Conservation (phyloP, 116 monocot genomes). For the Posidonia oceanica region DNA sequence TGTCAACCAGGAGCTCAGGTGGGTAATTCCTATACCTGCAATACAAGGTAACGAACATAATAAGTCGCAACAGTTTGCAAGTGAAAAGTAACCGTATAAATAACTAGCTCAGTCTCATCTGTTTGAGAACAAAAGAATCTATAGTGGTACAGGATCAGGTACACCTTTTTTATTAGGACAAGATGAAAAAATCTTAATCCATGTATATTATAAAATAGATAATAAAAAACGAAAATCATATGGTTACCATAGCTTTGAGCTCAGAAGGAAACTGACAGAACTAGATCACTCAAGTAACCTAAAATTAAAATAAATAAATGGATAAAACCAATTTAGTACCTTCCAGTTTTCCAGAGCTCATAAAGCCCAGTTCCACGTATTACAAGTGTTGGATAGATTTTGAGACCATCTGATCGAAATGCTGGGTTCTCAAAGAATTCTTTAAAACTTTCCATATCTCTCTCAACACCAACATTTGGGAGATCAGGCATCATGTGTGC, state of each 20-base stretch:
- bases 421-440: conserved; percentile 96
- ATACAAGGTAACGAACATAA: conserved; percentile 13
- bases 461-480: conserved; percentile 97
- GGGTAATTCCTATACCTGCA: conserved; percentile 96
- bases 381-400: conserved; percentile 99
- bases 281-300: not conserved
- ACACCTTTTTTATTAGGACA: no score
- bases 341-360: conserved; percentile 99
- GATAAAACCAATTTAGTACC: conserved; percentile 23
- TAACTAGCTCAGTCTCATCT: no score
- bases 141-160: no score
- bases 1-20: conserved; percentile 92
- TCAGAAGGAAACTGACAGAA: not conserved
- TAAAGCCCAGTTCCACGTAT: conserved; percentile 99
- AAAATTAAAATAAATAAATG: no score
- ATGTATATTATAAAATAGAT: no score
- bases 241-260: not conserved
- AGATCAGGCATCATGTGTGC: conserved; percentile 99
- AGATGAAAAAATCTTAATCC: no score
- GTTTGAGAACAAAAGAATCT: no score
- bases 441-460: conserved; percentile 93
- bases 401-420: conserved; percentile 96
- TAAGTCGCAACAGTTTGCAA: no score
- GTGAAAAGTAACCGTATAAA: no score
- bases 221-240: not conserved